Evolutionary conservation across 2,329 filamentous ascomycete genomes (phyloP), one percentile per base, ranked within the genome.

Genomic region (Penicillium brasilianum): DNA sequence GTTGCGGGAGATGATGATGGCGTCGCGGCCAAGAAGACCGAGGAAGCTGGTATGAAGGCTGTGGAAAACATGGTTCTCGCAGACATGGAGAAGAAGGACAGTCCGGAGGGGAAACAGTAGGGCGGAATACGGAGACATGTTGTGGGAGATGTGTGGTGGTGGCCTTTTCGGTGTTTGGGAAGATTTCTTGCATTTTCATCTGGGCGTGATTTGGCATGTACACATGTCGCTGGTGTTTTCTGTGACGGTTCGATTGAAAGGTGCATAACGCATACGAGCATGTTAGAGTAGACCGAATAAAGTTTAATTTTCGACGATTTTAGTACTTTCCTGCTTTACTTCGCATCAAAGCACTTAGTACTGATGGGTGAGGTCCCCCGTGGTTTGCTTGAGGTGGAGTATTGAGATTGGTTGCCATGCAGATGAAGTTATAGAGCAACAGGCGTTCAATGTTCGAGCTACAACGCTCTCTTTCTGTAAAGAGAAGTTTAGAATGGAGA

Each of bases 1-100:
- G 88, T 92, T 30, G 85, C 86, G 8, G 89, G 87, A 1, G 86
- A 85, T 3, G 80, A 79, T 44, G 64, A 84, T 43, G 64, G 83
- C 1, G 82, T 81, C 16, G 86, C 84, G 28, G 81, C 77, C 1
- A 82, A 82, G 54, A 80, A 79, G 61, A 67, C 75, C 30, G 82
- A 85, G 65, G 80, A 79, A 34, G 82, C 81, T 54, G 83, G 80
- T 1, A 79, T 82, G 62, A 80, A 81, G 69, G 73, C 75, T 4
- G 80, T 84, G 6, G 81, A 83, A 59, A 77, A 78, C 41, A 82
- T 84, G 81, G 73, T 84, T 54, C 72, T 80, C 59, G 76, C 76
- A n/a, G 76, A 80, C 50, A 60, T 82, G 41, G 61, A 68, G n/a
- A 57, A 66, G 28, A 53, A 55, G 25, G 61, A 60, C 36, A 49